Evolutionary conservation across 2,329 filamentous ascomycete genomes (phyloP).

Genomic region (Aspergillus japonicus): DNA sequence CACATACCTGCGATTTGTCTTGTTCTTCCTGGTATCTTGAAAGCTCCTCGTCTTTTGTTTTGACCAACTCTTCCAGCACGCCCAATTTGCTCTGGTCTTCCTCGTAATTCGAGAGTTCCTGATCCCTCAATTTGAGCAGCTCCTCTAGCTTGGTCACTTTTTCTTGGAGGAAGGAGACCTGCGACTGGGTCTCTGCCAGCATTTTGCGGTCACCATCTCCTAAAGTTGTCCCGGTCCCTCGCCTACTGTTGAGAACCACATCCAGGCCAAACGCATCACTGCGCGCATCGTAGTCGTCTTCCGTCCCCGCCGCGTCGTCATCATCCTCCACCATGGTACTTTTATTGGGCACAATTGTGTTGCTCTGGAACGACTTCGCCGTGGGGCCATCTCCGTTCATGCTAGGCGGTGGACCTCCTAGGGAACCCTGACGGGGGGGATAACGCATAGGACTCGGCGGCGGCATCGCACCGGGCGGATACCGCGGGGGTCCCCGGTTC

Average conservation of each 20-base stretch:
- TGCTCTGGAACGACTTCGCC: slow-evolving; percentile 88
- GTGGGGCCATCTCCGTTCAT: slow-evolving; percentile 70
- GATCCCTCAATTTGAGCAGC: slow-evolving; percentile 67
- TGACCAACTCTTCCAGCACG: slow-evolving; percentile 66
- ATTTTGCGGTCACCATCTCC: slow-evolving; percentile 66
- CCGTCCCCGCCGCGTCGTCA: slow-evolving; percentile 62
- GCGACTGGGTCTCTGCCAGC: slow-evolving; percentile 75
- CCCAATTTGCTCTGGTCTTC: slow-evolving; percentile 59
- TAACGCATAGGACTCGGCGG: slow-evolving; percentile 37
- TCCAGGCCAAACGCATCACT: slow-evolving; percentile 65
- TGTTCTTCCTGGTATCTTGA: slow-evolving; percentile 60
- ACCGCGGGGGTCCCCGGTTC: slow-evolving; percentile 39
- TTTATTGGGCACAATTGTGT: slow-evolving; percentile 96
- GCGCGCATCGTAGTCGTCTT: slow-evolving; percentile 58
- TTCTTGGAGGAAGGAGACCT: slow-evolving; percentile 71
- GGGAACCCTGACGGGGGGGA: slow-evolving; percentile 41
- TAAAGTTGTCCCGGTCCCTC: slow-evolving; percentile 51
- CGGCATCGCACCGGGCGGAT: slow-evolving; percentile 39
- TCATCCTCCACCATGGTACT: slow-evolving; percentile 97
- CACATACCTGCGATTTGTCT: slow-evolving; percentile 44
- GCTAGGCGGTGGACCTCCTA: slow-evolving; percentile 44
- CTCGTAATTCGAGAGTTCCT: slow-evolving; percentile 63
- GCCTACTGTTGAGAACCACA: slow-evolving; percentile 44
- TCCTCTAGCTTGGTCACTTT: slow-evolving; percentile 72
- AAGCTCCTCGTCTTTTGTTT: slow-evolving; percentile 70